A percentile compares a stretch with the other conserved stretches of the same genome.
phyloP scores from a whole-genome alignment of 2,329 filamentous ascomycete species.

The Alternaria dauci region DNA sequence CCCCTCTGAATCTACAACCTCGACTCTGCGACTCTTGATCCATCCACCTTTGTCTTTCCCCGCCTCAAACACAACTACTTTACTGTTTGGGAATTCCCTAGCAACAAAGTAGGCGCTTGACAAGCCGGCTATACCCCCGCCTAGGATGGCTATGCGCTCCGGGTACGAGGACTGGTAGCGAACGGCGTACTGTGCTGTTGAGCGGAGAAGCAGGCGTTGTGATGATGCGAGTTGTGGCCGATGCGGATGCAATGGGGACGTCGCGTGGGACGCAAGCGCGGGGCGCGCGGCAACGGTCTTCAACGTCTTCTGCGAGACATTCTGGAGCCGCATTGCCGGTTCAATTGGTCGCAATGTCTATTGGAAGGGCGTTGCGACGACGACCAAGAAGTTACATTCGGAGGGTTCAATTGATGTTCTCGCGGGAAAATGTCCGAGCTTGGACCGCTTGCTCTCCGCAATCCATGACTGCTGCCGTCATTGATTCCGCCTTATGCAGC shows the following conservation, averaged over 20 bases:
- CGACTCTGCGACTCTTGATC: constrained; percentile 73
- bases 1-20: constrained; percentile 63
- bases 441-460: constrained; percentile 12
- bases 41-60: constrained; percentile 79
- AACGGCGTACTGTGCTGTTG: constrained; percentile 19
- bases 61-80: constrained; percentile 84
- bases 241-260: constrained; percentile 3
- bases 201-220: constrained; percentile 14
- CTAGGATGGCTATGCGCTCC: constrained; percentile 59
- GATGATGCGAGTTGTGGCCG: constrained; percentile 27
- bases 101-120: constrained; percentile 73
- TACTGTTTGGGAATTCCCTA: constrained; percentile 70
- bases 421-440: constrained; percentile 19
- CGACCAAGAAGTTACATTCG: constrained; percentile 11
- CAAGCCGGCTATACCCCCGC: constrained; percentile 62
- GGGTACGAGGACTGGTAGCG: constrained; percentile 36
- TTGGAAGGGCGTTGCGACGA: constrained; percentile 9
- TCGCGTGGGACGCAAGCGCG: constrained; percentile 29
- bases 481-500: constrained; percentile 21
- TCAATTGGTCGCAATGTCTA: constrained; percentile 23
- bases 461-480: constrained; percentile 15
- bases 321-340: constrained; percentile 50
- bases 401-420: background rate
- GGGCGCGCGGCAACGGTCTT: constrained; percentile 35
- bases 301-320: constrained; percentile 46